These are phyloP conservation scores for Rauvolfia tetraphylla DNA, from an alignment of 257 asterid genomes.

Conservation along the genomic window DNA sequence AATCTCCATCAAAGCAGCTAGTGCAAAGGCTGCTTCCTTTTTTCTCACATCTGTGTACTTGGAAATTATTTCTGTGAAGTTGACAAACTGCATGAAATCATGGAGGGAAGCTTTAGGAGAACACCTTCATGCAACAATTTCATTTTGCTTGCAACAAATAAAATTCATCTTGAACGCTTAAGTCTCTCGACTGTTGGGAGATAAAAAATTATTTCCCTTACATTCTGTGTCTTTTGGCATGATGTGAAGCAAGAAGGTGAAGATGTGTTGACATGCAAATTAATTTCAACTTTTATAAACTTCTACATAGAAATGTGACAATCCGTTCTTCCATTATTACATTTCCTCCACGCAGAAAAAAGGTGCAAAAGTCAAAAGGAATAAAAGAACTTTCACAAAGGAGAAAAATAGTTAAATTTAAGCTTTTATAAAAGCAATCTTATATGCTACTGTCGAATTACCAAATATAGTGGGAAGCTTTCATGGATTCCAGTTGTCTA, in stretches of 20 bases:
- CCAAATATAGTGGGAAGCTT: neutral
- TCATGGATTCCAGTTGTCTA: neutral
- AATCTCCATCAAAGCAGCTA: conserved; percentile 91
- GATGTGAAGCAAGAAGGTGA: neutral
- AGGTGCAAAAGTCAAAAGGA: neutral
- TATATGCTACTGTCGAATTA: neutral
- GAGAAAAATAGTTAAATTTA: neutral
- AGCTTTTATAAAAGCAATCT: neutral
- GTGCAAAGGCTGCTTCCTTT: conserved; percentile 76
- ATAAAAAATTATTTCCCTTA: too few relatives aligned
- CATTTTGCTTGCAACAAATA: neutral
- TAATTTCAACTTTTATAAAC: neutral
- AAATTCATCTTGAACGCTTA: neutral
- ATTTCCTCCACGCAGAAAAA: neutral
- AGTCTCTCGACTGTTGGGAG: neutral
- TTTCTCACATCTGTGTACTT: conserved; percentile 43
- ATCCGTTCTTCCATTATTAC: neutral
- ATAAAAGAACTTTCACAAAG: neutral
- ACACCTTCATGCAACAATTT: neutral
- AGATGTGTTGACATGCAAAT: neutral
- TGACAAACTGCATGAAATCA: conserved; percentile 61
- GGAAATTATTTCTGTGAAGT: conserved; percentile 72
- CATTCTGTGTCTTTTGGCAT: too few relatives aligned
- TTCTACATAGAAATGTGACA: neutral
- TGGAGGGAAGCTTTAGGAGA: neutral